Evolutionary conservation across 208 protist species (phyloP).

Genomic region (Crithidia thermophila): DNA sequence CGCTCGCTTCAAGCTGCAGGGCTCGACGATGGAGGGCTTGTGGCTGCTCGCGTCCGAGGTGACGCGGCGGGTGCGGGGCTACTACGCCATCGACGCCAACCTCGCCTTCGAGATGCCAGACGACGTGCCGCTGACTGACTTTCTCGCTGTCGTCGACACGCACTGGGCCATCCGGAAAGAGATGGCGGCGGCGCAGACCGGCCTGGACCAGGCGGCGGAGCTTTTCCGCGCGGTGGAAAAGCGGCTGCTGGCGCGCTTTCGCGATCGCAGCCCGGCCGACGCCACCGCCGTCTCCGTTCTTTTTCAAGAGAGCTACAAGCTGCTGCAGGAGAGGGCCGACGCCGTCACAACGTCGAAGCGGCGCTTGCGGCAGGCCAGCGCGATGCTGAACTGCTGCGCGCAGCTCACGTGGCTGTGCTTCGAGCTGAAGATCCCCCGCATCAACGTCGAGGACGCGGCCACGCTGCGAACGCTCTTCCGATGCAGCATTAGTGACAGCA

Average conservation of each 20-base stretch:
- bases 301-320: conserved; percentile 78
- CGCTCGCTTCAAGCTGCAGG: conserved; percentile 87
- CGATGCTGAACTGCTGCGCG: conserved; percentile 79
- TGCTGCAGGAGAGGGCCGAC: conserved; percentile 60
- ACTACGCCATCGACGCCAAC: conserved; percentile 36
- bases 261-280: conserved; percentile 85
- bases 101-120: conserved; percentile 68
- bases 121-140: conserved; percentile 79
- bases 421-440: conserved; percentile 14
- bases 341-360: conserved; percentile 38
- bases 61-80: conserved; percentile 42
- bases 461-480: conserved; percentile 63
- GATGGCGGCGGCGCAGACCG: conserved; percentile 40
- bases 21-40: conserved; percentile 82
- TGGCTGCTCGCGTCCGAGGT: conserved; percentile 86
- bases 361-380: conserved; percentile 50
- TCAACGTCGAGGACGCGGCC: conserved; percentile 15
- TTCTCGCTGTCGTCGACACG: conserved; percentile 77
- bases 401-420: conserved; percentile 78
- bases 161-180: conserved; percentile 76
- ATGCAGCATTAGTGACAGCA: conserved; percentile 55
- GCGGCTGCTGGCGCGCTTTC: conserved; percentile 88
- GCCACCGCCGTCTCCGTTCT: conserved; percentile 77
- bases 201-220: conserved; percentile 55
- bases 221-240: conserved; percentile 92